Percentiles rank a stretch among this genome's conserved stretches.
phyloP scores from a whole-genome alignment of 352 stramenopile genomes.

The Globisporangium nodosum region DNA sequence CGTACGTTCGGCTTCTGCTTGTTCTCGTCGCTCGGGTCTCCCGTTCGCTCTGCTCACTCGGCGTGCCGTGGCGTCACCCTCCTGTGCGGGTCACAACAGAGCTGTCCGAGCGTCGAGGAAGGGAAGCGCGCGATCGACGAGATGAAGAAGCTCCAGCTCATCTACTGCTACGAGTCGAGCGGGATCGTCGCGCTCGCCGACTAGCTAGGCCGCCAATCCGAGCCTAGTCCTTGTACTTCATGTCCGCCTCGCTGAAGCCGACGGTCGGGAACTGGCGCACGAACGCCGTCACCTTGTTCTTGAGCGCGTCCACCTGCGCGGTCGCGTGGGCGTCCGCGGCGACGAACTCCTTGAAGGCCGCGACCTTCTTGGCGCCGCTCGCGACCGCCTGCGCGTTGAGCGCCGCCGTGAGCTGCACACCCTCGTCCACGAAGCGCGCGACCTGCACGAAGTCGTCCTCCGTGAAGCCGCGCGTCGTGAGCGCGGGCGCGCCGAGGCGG shows the following conservation, averaged over 20 bases:
- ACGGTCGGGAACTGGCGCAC: conserved; percentile 95
- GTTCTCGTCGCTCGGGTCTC: not conserved
- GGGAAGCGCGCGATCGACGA: conserved; percentile 62
- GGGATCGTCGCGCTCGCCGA: conserved; percentile 68
- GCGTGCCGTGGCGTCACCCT: conserved; percentile 2
- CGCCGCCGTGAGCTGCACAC: conserved; percentile 90
- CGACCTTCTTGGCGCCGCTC: conserved; percentile 95
- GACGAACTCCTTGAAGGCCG: conserved; percentile 84
- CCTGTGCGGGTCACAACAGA: conserved; percentile 23
- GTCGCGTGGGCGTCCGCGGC: conserved; percentile 33
- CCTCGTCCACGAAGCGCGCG: conserved; percentile 94
- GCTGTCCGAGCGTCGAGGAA: conserved; percentile 69
- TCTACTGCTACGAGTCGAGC: conserved; percentile 78
- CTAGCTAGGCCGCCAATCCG: conserved; percentile 14
- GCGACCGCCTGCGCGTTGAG: conserved; percentile 87
- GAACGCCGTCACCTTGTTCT: conserved; percentile 90
- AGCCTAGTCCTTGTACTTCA: conserved; percentile 82
- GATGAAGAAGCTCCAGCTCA: conserved; percentile 75
- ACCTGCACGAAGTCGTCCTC: conserved; percentile 95
- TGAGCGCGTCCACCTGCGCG: conserved; percentile 72
- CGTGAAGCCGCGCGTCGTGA: conserved; percentile 94
- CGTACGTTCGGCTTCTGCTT: conserved; percentile 20
- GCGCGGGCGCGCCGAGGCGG: conserved; percentile 93
- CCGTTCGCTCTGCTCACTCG: not conserved
- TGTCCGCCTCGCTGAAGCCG: conserved; percentile 93